phyloP scores from a whole-genome alignment of 169 alveolate genomes.

The Amoebophrya sp. region DNA sequence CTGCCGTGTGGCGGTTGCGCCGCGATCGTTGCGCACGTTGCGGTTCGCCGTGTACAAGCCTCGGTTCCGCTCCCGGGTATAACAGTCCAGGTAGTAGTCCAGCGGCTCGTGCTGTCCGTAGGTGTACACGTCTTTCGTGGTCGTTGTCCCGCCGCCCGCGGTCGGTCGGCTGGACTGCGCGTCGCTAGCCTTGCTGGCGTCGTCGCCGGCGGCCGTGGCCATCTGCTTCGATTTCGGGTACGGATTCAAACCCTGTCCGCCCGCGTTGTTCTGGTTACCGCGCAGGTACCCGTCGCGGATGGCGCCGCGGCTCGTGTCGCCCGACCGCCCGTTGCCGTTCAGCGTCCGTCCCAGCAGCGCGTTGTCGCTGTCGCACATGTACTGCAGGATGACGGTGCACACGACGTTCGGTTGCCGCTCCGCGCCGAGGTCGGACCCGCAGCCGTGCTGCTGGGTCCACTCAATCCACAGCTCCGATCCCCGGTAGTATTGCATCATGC shows the following conservation, averaged over 20 bases:
- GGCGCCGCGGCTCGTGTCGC: not conserved
- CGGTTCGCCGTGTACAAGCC: conserved; percentile 37
- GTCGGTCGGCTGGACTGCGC: too few species aligned
- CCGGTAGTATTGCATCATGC: conserved; percentile 42
- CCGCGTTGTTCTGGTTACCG: not conserved
- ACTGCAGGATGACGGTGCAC: conserved; percentile 37
- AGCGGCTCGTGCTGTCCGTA: conserved; percentile 34
- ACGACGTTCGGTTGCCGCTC: conserved; percentile 40
- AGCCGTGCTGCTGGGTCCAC: conserved; percentile 40
- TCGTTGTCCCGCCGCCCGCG: not conserved
- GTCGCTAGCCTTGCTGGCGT: too few species aligned
- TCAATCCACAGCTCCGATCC: conserved; percentile 42
- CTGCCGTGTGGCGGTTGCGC: conserved; percentile 42
- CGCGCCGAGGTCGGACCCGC: not conserved
- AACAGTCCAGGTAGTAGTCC: not conserved
- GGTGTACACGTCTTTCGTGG: conserved; percentile 31
- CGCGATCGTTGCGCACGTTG: conserved; percentile 30
- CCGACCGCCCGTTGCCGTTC: not conserved
- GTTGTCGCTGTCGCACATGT: conserved; percentile 36
- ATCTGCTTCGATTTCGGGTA: too few species aligned
- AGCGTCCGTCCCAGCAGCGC: not conserved
- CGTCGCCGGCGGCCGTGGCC: too few species aligned
- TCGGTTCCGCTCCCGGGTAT: conserved; percentile 39
- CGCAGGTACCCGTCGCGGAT: not conserved
- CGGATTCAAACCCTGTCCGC: too few species aligned